Evolutionary conservation across 768 basidiomycete species (phyloP).

Genomic region (Tulasnella sp.): DNA sequence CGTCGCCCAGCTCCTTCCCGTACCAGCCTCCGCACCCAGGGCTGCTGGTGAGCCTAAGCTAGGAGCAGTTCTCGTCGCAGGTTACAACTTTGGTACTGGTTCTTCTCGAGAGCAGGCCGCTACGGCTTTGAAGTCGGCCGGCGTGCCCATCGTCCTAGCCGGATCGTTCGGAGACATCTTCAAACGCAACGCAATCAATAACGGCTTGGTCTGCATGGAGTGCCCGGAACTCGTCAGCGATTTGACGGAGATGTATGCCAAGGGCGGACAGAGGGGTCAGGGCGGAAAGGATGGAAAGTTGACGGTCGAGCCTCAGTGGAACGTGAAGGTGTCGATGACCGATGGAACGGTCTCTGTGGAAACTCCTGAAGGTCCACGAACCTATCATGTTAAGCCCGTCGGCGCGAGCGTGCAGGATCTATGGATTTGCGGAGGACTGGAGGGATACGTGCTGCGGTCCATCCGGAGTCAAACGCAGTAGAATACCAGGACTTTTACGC

Average conservation of each 20-base stretch:
- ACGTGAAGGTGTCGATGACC: constrained; percentile 61
- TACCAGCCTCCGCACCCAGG: constrained; percentile 29
- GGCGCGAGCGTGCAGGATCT: constrained; percentile 95
- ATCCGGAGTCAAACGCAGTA: constrained; percentile 27
- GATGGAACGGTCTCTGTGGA: constrained; percentile 64
- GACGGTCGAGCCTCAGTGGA: constrained; percentile 72
- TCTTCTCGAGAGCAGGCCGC: constrained; percentile 98
- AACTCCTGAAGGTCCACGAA: constrained; percentile 48
- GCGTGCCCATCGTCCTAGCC: constrained; percentile 89
- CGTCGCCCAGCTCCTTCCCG: constrained; percentile 50
- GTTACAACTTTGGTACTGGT: constrained; percentile 98
- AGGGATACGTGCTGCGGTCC: constrained; percentile 78
- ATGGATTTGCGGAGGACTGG: constrained; percentile 92
- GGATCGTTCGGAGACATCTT: constrained; percentile 99
- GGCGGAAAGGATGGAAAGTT: constrained; percentile 76
- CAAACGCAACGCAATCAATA: constrained; percentile 98
- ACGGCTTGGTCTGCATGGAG: constrained; percentile 92
- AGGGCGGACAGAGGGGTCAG: constrained; percentile 66
- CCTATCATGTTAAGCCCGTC: constrained; percentile 65
- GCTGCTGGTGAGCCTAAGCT: constrained; percentile 41
- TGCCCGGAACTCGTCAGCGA: constrained; percentile 84
- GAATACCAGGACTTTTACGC: not conserved
- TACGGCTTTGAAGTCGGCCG: constrained; percentile 91
- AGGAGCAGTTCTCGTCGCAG: constrained; percentile 81
- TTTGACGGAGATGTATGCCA: constrained; percentile 69